These are phyloP conservation scores for Monosporascus ibericus DNA, from an alignment of 2,329 filamentous ascomycete species.

Conservation along the genomic window DNA sequence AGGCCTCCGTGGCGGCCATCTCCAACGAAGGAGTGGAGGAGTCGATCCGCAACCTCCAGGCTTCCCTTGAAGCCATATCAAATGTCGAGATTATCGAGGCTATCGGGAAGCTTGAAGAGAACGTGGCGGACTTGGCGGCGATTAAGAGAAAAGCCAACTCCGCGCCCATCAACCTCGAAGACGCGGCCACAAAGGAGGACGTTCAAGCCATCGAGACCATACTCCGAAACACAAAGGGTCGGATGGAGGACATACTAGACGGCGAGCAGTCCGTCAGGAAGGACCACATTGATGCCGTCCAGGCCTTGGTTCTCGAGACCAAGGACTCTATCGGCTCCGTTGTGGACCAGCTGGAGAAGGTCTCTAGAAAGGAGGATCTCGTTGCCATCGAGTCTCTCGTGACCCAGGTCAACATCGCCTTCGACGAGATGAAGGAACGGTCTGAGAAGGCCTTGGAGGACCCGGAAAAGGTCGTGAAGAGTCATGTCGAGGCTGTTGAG, in stretches of 20 bases:
- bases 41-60: conserved; percentile 1
- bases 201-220: conserved; percentile 87
- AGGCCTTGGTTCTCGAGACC: conserved; percentile 62
- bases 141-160: conserved; percentile 21
- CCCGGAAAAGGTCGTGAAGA: conserved; percentile 67
- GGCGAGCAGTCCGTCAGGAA: conserved; percentile 64
- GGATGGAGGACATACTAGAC: conserved; percentile 74
- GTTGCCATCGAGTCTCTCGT: conserved; percentile 70
- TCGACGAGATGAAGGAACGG: conserved; percentile 67
- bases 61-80: conserved; percentile 30
- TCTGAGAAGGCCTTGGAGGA: conserved; percentile 48
- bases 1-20: conserved; percentile 30
- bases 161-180: conserved; percentile 25
- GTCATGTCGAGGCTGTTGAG: conserved; percentile 75
- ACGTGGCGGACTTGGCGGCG: background rate
- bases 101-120: background rate
- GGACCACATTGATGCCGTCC: conserved; percentile 60
- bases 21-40: conserved; percentile 8
- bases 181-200: conserved; percentile 69
- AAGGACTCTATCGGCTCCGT: conserved; percentile 67
- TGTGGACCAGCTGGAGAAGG: conserved; percentile 59
- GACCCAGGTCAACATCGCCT: conserved; percentile 65
- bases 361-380: conserved; percentile 74
- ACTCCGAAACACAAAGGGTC: conserved; percentile 80
- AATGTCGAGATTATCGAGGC: conserved; percentile 26